Percentiles rank a stretch among this genome's conserved stretches.
Evolutionary conservation across 192 early-diverging fungal genomes (phyloP).

Genomic region (Funneliformis geosporum): DNA sequence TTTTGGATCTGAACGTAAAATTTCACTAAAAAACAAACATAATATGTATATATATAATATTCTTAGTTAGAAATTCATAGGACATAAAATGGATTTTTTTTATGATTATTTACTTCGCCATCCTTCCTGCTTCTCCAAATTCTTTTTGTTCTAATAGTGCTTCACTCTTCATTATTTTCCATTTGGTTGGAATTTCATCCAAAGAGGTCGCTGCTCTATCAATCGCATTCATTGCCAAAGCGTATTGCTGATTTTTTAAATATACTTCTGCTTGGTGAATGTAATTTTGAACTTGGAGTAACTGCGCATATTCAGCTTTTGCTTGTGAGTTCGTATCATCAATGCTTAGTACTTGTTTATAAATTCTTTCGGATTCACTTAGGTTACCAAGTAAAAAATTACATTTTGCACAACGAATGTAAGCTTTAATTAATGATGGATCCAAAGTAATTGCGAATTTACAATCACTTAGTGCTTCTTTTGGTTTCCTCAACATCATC

Average conservation of each 20-base stretch:
- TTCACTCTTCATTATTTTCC: conserved; percentile 68
- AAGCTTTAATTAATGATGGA: conserved; percentile 61
- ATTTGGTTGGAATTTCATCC: conserved; percentile 55
- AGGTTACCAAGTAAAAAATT: conserved; percentile 69
- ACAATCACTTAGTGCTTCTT: conserved; percentile 66
- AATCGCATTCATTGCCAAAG: conserved; percentile 46
- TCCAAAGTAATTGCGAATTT: conserved; percentile 59
- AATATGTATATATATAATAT: background rate
- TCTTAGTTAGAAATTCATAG: background rate
- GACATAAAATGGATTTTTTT: background rate
- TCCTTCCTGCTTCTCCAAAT: conserved; percentile 60
- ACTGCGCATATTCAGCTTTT: conserved; percentile 42
- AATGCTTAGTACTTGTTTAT: conserved; percentile 42
- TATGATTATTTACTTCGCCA: conserved; percentile 38
- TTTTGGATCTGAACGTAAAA: conserved; percentile 62
- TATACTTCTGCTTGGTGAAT: conserved; percentile 48
- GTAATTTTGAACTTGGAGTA: conserved; percentile 47
- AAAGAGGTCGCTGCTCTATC: conserved; percentile 47
- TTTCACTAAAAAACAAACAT: conserved; percentile 49
- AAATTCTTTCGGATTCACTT: conserved; percentile 56
- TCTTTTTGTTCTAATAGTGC: conserved; percentile 63
- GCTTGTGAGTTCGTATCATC: conserved; percentile 47
- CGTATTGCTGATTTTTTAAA: conserved; percentile 50
- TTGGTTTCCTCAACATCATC: conserved; percentile 65
- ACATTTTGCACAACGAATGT: conserved; percentile 70